Conservation (phyloP, 169 alveolate genomes). For the Babesia sp. region DNA sequence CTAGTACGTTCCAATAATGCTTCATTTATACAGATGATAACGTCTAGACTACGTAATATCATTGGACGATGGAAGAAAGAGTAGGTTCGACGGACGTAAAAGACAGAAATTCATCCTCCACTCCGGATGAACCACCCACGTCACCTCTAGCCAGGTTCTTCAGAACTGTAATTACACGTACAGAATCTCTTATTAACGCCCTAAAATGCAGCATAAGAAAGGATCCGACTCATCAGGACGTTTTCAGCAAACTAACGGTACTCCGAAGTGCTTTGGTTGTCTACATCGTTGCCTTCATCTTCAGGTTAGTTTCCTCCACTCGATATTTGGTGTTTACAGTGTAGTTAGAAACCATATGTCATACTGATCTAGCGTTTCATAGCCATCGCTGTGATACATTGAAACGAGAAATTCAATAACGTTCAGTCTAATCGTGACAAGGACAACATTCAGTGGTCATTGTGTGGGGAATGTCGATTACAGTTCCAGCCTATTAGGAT, state of each 20-base stretch:
- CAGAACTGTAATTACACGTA: neutral
- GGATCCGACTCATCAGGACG: neutral
- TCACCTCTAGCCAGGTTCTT: neutral
- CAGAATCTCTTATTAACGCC: neutral
- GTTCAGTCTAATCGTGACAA: conserved; percentile 10
- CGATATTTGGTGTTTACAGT: neutral
- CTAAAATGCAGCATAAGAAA: neutral
- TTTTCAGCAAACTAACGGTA: neutral
- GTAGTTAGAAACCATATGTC: neutral
- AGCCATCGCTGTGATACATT: neutral
- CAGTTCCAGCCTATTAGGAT: neutral
- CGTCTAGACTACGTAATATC: neutral
- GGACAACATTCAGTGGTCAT: conserved; percentile 20
- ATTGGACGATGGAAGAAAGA: neutral
- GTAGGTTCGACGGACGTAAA: neutral
- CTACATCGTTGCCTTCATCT: neutral
- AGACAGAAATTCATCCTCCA: neutral
- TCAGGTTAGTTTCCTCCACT: conserved; percentile 16
- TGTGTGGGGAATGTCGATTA: conserved; percentile 15
- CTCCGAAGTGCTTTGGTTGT: neutral
- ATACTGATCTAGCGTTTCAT: too few species aligned
- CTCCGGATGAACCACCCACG: neutral
- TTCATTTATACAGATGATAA: neutral
- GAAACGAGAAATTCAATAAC: neutral
- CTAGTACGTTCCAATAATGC: neutral